phyloP scores from a whole-genome alignment of 2,329 filamentous ascomycete species.

The Aspergillus pseudonomiae region DNA sequence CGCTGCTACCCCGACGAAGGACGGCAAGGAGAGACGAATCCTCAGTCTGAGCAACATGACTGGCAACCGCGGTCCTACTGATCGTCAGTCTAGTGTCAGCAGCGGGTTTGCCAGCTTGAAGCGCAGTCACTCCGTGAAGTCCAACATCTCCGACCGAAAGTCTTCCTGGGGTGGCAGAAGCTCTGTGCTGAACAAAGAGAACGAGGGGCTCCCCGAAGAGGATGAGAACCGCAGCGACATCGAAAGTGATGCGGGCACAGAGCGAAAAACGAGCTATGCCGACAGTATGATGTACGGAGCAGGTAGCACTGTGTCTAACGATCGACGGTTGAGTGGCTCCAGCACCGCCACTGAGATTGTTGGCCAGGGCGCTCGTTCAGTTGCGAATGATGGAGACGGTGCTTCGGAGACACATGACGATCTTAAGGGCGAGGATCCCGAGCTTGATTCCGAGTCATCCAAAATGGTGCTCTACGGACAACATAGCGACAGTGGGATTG shows the following conservation, averaged over 20 bases:
- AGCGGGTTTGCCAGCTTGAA: slow-evolving; percentile 63
- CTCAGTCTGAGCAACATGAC: slow-evolving; percentile 89
- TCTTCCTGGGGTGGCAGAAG: slow-evolving; percentile 66
- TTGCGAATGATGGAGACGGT: slow-evolving; percentile 11
- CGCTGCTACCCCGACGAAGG: slow-evolving; percentile 50
- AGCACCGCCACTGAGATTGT: slow-evolving; percentile 42
- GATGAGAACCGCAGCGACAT: slow-evolving; percentile 56
- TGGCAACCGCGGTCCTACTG: slow-evolving; percentile 59
- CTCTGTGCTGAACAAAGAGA: slow-evolving; percentile 60
- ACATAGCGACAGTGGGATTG: slow-evolving; percentile 34
- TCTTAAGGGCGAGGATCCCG: slow-evolving; percentile 22
- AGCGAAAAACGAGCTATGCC: slow-evolving; percentile 48
- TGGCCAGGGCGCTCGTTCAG: slow-evolving; percentile 16
- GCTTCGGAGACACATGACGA: slow-evolving; percentile 13
- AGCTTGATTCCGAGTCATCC: slow-evolving; percentile 24
- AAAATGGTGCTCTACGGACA: slow-evolving; percentile 34
- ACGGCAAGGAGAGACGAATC: slow-evolving; percentile 72
- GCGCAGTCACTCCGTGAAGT: slow-evolving; percentile 77
- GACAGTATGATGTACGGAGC: slow-evolving; percentile 44
- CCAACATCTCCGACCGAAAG: slow-evolving; percentile 64
- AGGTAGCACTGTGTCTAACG: slow-evolving; percentile 44
- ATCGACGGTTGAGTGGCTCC: slow-evolving; percentile 44
- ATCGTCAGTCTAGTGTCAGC: slow-evolving; percentile 38
- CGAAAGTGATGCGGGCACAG: slow-evolving; percentile 56
- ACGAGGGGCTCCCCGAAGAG: slow-evolving; percentile 64